phyloP scores from a whole-genome alignment of 1,284 basidiomycete genomes.

The Golubevia pallescens region DNA sequence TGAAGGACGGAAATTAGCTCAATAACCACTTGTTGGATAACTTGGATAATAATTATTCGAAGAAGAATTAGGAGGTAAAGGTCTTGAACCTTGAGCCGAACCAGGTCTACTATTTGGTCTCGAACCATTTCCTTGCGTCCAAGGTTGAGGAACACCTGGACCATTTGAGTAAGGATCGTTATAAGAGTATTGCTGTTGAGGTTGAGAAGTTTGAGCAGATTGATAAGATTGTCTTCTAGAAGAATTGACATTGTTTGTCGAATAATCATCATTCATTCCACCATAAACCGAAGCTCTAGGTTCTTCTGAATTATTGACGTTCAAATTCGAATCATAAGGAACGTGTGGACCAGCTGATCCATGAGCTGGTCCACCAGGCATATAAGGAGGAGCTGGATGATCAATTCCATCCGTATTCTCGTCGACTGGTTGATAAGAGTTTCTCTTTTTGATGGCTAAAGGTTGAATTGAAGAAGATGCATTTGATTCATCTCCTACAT shows the following conservation, averaged over 20 bases:
- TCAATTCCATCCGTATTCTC: slow-evolving; percentile 13
- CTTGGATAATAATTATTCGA: too few species aligned
- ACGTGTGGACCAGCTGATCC: neutral
- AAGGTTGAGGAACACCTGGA: too few species aligned
- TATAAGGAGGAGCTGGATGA: slow-evolving; percentile 31
- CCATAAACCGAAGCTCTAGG: neutral
- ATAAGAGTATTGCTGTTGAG: too few species aligned
- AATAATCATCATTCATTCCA: neutral
- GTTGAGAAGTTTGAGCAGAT: neutral
- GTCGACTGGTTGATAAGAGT: slow-evolving; percentile 17
- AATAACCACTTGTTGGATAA: too few species aligned
- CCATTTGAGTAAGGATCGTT: too few species aligned
- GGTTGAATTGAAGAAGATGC: slow-evolving; percentile 18
- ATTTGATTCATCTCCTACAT: slow-evolving; percentile 10
- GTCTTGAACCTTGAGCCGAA: too few species aligned
- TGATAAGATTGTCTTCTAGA: neutral
- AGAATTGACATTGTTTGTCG: too few species aligned
- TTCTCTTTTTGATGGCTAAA: slow-evolving; percentile 32
- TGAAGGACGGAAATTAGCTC: too few species aligned
- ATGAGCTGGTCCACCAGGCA: neutral
- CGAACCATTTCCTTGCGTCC: too few species aligned
- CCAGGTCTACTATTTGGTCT: too few species aligned
- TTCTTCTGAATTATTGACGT: neutral
- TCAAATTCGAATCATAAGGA: neutral
- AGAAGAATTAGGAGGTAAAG: too few species aligned